Evolutionary conservation across 176 grass and related monocot genomes (phyloP), one percentile per base, ranked within the genome.

Genomic region (Musa troglodytarum): DNA sequence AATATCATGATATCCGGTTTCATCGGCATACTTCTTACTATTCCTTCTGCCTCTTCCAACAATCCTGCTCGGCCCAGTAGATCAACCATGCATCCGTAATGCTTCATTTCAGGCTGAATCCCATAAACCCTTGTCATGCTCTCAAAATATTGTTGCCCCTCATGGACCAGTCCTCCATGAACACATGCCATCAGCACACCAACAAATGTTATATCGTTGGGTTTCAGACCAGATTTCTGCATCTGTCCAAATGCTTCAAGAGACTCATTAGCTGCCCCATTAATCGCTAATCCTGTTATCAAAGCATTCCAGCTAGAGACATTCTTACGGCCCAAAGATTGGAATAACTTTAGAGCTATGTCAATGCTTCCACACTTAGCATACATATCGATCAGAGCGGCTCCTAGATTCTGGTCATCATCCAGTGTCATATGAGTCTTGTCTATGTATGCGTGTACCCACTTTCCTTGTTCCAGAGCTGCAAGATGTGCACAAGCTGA

Each of bases 31-130:
- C 54, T 78, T 72, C 57, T 15, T 4, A 88, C 75, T 15, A 91
- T 13, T 50, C 80, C 81, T 82, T 88, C 85, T 13, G 88, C 87
- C 69, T 91, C 92, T 70, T 91, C 92, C 66, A 96, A 71, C 73
- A 96, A 70, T 55, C 88, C 88, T 12, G 85, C 85, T 28, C 88
- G 81, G 11, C 83, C 88, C 24, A 96, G 64, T 63, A 96, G 80
- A 53, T 91, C 92, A n/a, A 96, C 86, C 81, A 96, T 86, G 83
- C 92, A 96, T 28, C 85, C 82, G 53, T 96, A 91, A 54, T 91
- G 92, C 81, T 88, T 90, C 12, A 82, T 51, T 56, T 84, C 78
- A 0, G 83, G 88, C 71, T 83, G 53, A 74, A 96, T 54, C 12
- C 77, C 73, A 10, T 74, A 84, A 29, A 34, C 22, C 59, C 71